These are phyloP conservation scores for Phialophora chinensis DNA, from an alignment of 2,329 filamentous ascomycete genomes.

Conservation along the genomic window DNA sequence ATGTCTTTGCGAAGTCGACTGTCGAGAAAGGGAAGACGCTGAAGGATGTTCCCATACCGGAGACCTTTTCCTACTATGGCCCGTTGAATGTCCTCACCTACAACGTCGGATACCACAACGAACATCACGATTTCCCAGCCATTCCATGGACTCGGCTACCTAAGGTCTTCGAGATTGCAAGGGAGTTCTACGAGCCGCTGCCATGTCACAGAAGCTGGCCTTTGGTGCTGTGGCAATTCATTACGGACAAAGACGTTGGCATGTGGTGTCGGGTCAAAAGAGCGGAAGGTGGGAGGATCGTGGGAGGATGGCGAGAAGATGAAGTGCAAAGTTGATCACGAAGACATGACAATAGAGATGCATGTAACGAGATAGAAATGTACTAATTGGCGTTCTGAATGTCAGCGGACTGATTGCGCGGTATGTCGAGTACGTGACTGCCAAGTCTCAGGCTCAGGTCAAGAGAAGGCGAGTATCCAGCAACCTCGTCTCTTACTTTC, in stretches of 20 bases:
- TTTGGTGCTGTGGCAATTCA: constrained; percentile 93
- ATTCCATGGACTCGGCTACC: constrained; percentile 91
- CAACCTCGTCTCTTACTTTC: not conserved
- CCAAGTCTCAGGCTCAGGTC: constrained; percentile 6
- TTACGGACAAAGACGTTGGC: constrained; percentile 86
- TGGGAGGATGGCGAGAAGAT: constrained; percentile 69
- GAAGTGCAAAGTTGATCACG: constrained; percentile 68
- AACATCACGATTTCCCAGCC: constrained; percentile 98
- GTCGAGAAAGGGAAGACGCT: constrained; percentile 45
- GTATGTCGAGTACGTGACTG: constrained; percentile 2
- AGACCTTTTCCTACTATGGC: constrained; percentile 98
- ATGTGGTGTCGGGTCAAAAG: constrained; percentile 93
- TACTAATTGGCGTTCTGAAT: constrained; percentile 2
- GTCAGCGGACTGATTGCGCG: not conserved
- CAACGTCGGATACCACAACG: constrained; percentile 97
- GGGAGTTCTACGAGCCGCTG: constrained; percentile 88
- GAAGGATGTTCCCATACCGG: constrained; percentile 66
- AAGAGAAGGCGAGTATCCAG: constrained; percentile 1
- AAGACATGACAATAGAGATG: constrained; percentile 23
- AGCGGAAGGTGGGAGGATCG: constrained; percentile 72
- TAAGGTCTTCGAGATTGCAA: constrained; percentile 76
- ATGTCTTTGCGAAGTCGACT: constrained; percentile 67
- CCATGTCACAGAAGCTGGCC: constrained; percentile 90
- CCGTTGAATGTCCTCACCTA: constrained; percentile 90
- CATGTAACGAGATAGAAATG: constrained; percentile 12